phyloP scores from a whole-genome alignment of 169 alveolate genomes.

The Nephromyces sp. region DNA sequence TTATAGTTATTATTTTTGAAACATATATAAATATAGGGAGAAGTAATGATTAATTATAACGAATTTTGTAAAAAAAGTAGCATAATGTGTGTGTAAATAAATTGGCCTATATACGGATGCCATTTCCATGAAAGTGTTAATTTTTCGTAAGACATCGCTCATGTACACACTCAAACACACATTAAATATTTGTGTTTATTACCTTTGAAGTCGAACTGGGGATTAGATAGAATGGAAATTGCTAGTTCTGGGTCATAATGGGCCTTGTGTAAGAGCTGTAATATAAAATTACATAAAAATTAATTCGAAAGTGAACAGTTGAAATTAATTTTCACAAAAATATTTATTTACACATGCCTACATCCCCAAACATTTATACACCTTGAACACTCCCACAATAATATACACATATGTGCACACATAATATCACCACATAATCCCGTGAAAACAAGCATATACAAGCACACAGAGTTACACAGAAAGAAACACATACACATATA shows the following conservation, averaged over 20 bases:
- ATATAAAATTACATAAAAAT: no score
- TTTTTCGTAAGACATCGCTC: neutral
- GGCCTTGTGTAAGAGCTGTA: constrained; percentile 58
- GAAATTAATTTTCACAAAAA: no score
- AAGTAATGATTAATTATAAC: neutral
- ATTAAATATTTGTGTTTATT: neutral
- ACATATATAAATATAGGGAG: neutral
- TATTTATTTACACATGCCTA: no score
- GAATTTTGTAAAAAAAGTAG: neutral
- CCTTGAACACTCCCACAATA: no score
- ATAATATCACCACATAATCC: no score
- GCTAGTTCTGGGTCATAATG: constrained; percentile 72
- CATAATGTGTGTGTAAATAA: neutral
- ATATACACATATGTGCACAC: no score
- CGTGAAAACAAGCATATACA: no score
- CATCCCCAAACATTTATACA: no score
- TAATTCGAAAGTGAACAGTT: no score
- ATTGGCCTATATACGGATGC: neutral
- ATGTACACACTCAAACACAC: neutral
- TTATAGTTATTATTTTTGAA: neutral
- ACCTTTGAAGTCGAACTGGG: constrained; percentile 42
- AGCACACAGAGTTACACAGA: no score
- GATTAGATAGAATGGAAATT: constrained; percentile 56
- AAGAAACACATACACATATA: no score
- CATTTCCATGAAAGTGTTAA: neutral